Evolutionary conservation across 345 rosid genomes (phyloP).

Genomic region (Bruguiera gymnorhiza): DNA sequence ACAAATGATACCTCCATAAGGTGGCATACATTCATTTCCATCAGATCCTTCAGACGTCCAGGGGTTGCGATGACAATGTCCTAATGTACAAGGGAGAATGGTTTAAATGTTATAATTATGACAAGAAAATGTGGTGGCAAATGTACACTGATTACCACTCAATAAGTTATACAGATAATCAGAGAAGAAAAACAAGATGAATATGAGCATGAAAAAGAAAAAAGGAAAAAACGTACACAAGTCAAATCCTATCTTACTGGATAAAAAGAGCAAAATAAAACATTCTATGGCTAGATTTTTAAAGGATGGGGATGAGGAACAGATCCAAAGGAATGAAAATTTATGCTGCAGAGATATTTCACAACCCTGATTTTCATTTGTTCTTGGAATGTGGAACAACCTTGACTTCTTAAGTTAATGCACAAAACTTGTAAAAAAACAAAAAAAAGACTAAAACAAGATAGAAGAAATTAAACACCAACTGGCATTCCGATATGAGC

Average conservation of each 20-base stretch:
- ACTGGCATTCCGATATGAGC: neutral
- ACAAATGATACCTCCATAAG: conserved; percentile 79
- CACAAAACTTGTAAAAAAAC: neutral
- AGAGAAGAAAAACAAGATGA: no score
- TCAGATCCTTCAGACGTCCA: conserved; percentile 90
- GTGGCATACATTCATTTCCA: conserved; percentile 64
- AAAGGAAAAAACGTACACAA: no score
- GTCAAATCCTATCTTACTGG: no score
- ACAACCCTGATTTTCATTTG: neutral
- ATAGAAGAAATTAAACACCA: neutral
- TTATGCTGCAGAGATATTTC: no score
- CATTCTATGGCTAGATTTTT: neutral
- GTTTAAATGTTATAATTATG: neutral
- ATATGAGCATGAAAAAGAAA: no score
- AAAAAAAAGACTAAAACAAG: neutral
- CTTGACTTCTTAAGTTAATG: neutral
- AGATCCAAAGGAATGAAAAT: no score
- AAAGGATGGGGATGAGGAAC: no score
- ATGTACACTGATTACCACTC: no score
- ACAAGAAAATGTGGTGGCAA: neutral
- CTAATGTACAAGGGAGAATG: conserved; percentile 24
- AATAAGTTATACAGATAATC: no score
- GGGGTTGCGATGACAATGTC: conserved; percentile 96
- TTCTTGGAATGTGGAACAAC: neutral
- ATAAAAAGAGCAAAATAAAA: neutral